phyloP scores from a whole-genome alignment of 371 early-diverging fungal species.

The Mortierella sp. region DNA sequence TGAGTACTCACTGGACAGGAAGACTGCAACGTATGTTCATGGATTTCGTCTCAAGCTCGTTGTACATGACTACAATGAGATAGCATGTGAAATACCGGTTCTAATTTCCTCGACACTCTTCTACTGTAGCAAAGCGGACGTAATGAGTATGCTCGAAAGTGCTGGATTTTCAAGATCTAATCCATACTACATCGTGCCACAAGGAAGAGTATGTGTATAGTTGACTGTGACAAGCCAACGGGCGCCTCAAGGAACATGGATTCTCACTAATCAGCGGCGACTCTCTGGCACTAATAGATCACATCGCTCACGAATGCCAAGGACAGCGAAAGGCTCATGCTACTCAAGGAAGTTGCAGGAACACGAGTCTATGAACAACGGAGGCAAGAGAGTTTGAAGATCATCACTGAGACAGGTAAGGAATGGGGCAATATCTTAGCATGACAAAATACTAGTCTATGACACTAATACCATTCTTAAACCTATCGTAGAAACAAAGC shows the following conservation, averaged over 20 bases:
- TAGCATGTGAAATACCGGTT: too few relatives aligned
- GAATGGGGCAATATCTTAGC: neutral
- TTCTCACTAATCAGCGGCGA: neutral
- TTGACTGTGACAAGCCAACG: neutral
- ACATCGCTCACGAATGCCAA: slow-evolving; percentile 94
- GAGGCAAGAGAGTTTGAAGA: slow-evolving; percentile 89
- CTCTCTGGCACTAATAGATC: slow-evolving; percentile 60
- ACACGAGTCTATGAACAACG: slow-evolving; percentile 97
- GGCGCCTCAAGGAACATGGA: too few relatives aligned
- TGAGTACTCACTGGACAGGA: slow-evolving; percentile 96
- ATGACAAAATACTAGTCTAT: too few relatives aligned
- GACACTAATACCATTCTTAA: too few relatives aligned
- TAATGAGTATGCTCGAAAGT: slow-evolving; percentile 94
- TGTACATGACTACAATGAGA: too few relatives aligned
- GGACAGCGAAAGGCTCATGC: slow-evolving; percentile 88
- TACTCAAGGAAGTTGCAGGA: slow-evolving; percentile 99
- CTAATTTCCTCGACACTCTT: neutral
- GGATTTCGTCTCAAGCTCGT: neutral
- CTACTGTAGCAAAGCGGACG: slow-evolving; percentile 83
- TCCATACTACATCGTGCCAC: slow-evolving; percentile 99
- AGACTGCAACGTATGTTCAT: slow-evolving; percentile 73
- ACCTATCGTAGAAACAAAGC: slow-evolving; percentile 73
- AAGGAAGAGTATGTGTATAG: slow-evolving; percentile 84
- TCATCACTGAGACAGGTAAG: slow-evolving; percentile 92
- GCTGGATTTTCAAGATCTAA: slow-evolving; percentile 98